Conservation (phyloP, 768 basidiomycete genomes). For the Russula abietina region DNA sequence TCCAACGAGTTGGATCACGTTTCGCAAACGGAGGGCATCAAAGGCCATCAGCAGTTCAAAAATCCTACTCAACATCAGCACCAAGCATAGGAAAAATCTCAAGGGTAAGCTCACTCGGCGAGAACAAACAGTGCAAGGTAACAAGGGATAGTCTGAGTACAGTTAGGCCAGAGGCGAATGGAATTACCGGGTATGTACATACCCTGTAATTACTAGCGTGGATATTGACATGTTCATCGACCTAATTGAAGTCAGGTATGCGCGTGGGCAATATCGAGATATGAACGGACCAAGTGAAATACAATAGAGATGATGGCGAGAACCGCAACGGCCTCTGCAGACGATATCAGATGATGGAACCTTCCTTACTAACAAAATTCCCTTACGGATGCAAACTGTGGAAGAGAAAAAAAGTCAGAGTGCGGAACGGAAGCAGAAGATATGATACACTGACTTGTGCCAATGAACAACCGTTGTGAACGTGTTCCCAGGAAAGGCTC, state of each 20-base stretch:
- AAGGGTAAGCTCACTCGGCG: slow-evolving; percentile 53
- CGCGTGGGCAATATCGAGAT: not conserved
- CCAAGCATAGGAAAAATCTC: not conserved
- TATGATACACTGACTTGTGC: slow-evolving; percentile 44
- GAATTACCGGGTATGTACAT: not conserved
- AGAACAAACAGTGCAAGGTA: slow-evolving; percentile 80
- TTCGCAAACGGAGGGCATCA: slow-evolving; percentile 75
- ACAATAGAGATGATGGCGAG: slow-evolving; percentile 68
- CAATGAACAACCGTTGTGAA: slow-evolving; percentile 66
- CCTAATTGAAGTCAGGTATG: slow-evolving; percentile 34
- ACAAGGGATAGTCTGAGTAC: slow-evolving; percentile 64
- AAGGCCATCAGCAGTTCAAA: slow-evolving; percentile 78
- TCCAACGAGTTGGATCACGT: slow-evolving; percentile 71
- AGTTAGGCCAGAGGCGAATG: slow-evolving; percentile 13
- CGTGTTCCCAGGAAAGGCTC: slow-evolving; percentile 68
- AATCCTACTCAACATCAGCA: slow-evolving; percentile 39
- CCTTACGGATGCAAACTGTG: slow-evolving; percentile 9
- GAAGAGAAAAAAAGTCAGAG: not conserved
- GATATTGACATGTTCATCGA: slow-evolving; percentile 45
- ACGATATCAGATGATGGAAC: not conserved
- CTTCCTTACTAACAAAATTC: not conserved
- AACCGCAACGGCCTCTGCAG: slow-evolving; percentile 66
- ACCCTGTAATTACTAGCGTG: slow-evolving; percentile 49
- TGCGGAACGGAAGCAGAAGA: not conserved
- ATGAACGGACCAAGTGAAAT: slow-evolving; percentile 51